Evolutionary conservation across 2,329 filamentous ascomycete species (phyloP).

Genomic region (Sporothrix curviconia): DNA sequence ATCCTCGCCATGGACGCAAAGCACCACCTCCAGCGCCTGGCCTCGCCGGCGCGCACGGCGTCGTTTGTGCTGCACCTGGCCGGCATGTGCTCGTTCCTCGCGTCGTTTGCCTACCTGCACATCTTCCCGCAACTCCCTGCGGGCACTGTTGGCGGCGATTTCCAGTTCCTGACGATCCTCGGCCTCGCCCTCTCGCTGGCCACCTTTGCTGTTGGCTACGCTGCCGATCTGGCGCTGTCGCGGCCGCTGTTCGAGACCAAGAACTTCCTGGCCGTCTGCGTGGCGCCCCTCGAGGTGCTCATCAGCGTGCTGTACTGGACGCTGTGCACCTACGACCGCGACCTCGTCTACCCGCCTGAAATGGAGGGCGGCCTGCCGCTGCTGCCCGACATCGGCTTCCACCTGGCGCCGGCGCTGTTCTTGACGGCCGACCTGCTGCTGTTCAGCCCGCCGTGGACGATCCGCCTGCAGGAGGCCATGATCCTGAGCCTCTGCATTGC

Average conservation of each 20-base stretch:
- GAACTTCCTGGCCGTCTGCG: conserved; percentile 59
- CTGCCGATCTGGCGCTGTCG: conserved; percentile 58
- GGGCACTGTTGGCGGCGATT: conserved; percentile 58
- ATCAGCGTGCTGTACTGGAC: conserved; percentile 70
- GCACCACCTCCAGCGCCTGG: conserved; percentile 60
- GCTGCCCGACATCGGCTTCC: conserved; percentile 54
- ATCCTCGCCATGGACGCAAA: conserved; percentile 29
- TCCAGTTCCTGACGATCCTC: conserved; percentile 69
- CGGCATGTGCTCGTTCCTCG: conserved; percentile 46
- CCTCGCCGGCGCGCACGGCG: conserved; percentile 56
- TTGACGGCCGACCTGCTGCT: conserved; percentile 60
- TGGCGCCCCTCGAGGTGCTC: conserved; percentile 63
- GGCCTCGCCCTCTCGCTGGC: conserved; percentile 55
- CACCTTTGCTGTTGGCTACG: conserved; percentile 55
- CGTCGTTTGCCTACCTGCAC: conserved; percentile 47
- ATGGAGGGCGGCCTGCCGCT: conserved; percentile 51
- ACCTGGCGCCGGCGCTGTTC: conserved; percentile 59
- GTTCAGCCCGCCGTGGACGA: conserved; percentile 66
- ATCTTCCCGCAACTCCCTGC: conserved; percentile 47
- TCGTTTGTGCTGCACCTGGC: conserved; percentile 57
- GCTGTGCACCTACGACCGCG: conserved; percentile 50
- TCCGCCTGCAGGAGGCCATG: conserved; percentile 53
- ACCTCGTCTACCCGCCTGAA: conserved; percentile 47
- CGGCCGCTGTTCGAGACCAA: conserved; percentile 56
- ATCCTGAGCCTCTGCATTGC: conserved; percentile 52